phyloP scores from a whole-genome alignment of 2,329 filamentous ascomycete species.

The Calonectria pseudoturangicola region DNA sequence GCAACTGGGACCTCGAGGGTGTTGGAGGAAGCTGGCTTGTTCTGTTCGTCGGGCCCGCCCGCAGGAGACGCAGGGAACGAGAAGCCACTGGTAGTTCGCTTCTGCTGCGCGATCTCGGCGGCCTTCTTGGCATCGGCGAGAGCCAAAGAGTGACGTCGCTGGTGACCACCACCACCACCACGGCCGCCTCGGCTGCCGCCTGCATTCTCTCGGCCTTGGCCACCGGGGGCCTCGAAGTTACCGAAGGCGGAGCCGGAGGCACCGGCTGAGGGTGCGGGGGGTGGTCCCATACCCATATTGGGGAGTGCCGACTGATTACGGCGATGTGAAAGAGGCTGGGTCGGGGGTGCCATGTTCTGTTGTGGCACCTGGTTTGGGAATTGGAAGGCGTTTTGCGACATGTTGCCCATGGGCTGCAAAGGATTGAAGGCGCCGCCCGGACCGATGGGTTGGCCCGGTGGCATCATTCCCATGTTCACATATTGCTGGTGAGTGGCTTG shows the following conservation, averaged over 20 bases:
- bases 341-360: constrained; percentile 85
- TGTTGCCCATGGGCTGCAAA: constrained; percentile 86
- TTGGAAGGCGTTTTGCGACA: constrained; percentile 90
- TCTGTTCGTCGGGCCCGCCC: constrained; percentile 75
- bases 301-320: constrained; percentile 98
- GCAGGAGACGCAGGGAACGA: constrained; percentile 87
- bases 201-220: constrained; percentile 59
- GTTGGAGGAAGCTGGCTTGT: constrained; percentile 58
- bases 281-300: constrained; percentile 91
- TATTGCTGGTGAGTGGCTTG: constrained; percentile 98
- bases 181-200: constrained; percentile 79
- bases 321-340: constrained; percentile 90
- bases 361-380: constrained; percentile 87
- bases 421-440: constrained; percentile 83
- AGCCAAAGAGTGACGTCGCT: constrained; percentile 94
- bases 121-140: constrained; percentile 98
- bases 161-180: constrained; percentile 86
- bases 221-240: constrained; percentile 80
- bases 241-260: constrained; percentile 86
- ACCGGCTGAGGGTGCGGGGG: constrained; percentile 93
- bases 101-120: constrained; percentile 96
- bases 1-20: constrained; percentile 60
- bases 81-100: constrained; percentile 93
- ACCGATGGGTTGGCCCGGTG: constrained; percentile 84
- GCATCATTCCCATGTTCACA: constrained; percentile 97